Evolutionary conservation across 2,329 filamentous ascomycete genomes (phyloP), one percentile per base, ranked within the genome.

Genomic region (Zymoseptoria ardabiliae): DNA sequence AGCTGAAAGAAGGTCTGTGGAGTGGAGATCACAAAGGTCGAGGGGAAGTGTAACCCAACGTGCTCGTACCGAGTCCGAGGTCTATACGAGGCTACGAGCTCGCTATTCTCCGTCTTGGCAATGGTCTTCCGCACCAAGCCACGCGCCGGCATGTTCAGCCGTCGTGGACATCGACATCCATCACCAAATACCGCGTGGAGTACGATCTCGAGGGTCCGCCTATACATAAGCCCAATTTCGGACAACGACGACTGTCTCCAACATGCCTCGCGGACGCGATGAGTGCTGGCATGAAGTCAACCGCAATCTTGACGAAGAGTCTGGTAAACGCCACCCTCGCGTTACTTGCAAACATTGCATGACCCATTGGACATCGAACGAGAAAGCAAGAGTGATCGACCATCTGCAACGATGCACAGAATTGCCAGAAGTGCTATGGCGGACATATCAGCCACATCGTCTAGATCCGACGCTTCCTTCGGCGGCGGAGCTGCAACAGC

Each of bases 241-340:
- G 35, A 45, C 11, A 17, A 45, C 35, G 35, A 28, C 25, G 25
- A 28, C 8, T 9, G 25, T 28, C 13, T 17, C 1, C 35, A 17
- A 45, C 35, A 66, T 66, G 65, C 65, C 65, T n/a, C 60, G 65
- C 23, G 65, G 65, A 30, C 63, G 65, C 50, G 65, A 66, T 50
- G 65, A 66, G 54, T 66, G 65, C 60, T 66, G 65, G 65, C 57
- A 61, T 30, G 65, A 66, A 50, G 65, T 66, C 58, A 61, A 57
- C 22, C 63, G 63, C 53, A 63, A 55, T 30, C 61, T 65, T 53
- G 65, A 65, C 56, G 65, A 66, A 35, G 62, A 65, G 17, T 64
- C 65, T 3, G 65, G 65, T 60, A 66, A 66, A 58, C 63, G 65
- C 11, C 65, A 66, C 57, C 65, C 65, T n/a, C 65, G 65, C 55